phyloP scores from a whole-genome alignment of 2,329 filamentous ascomycete genomes.

The Orbilia blumenaviensis region DNA sequence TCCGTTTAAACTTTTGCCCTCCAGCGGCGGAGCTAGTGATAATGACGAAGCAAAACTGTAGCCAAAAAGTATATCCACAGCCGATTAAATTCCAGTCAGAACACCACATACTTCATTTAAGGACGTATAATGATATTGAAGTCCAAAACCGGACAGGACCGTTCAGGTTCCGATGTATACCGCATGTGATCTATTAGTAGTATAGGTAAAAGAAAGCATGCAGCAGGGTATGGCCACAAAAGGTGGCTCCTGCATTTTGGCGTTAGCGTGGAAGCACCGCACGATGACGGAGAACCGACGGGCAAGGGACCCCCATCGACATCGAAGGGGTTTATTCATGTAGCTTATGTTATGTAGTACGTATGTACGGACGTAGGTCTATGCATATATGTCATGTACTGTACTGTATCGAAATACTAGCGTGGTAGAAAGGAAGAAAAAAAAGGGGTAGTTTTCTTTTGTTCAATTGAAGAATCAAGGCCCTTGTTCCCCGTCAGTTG shows the following conservation, averaged over 20 bases:
- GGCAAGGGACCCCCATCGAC: background rate
- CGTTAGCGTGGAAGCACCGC: slow-evolving; percentile 7
- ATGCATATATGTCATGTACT: background rate
- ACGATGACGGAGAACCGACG: slow-evolving; percentile 23
- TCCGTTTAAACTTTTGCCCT: slow-evolving; percentile 6
- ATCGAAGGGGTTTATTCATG: background rate
- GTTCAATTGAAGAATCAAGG: no score
- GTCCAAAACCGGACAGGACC: background rate
- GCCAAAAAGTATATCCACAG: background rate
- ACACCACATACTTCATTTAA: background rate
- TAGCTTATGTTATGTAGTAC: no score
- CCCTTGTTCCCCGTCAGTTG: slow-evolving; percentile 14
- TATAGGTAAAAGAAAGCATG: slow-evolving; percentile 19
- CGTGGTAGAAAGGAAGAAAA: background rate
- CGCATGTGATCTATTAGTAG: slow-evolving; percentile 22
- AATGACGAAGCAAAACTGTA: no score
- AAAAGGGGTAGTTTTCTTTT: no score
- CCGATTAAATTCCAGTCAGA: no score
- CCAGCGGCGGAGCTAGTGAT: slow-evolving; percentile 1
- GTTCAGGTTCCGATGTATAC: slow-evolving; percentile 3
- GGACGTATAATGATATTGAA: background rate
- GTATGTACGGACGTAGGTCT: background rate
- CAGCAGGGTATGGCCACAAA: background rate
- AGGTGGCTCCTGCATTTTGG: slow-evolving; percentile 5
- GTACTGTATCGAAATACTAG: background rate